A percentile compares a stretch with the other conserved stretches of the same genome.
Conservation (phyloP, 192 early-diverging fungal genomes). For the Borealophlyctis nickersoniae region DNA sequence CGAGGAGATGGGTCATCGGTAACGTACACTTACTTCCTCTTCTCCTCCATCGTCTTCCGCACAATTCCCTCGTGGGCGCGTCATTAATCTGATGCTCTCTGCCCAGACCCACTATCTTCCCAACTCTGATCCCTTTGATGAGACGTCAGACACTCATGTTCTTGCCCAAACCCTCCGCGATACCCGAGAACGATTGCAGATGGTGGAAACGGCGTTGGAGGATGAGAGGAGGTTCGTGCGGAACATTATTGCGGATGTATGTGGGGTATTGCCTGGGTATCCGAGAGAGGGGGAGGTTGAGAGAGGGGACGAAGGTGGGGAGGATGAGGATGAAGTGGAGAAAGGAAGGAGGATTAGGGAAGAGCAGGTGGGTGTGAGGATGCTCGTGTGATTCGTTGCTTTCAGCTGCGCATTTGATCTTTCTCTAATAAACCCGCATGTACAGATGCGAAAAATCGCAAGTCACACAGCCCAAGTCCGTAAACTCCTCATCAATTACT, state of each 20-base stretch:
- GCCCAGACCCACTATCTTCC: too few species aligned
- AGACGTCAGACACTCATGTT: neutral
- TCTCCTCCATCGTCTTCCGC: too few species aligned
- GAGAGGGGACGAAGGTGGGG: neutral
- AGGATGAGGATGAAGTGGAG: constrained; percentile 1
- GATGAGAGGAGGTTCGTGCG: too few species aligned
- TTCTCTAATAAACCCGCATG: neutral
- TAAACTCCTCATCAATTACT: neutral
- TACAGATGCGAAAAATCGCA: neutral
- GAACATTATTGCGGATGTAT: too few species aligned
- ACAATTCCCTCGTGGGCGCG: neutral
- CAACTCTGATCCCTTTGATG: neutral
- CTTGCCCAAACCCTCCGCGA: too few species aligned
- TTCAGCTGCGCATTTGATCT: neutral
- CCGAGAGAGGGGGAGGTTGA: neutral
- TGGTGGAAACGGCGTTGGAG: too few species aligned
- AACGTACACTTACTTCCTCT: too few species aligned
- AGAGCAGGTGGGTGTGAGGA: neutral
- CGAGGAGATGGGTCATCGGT: neutral
- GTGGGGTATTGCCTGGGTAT: neutral
- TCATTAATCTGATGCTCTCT: neutral
- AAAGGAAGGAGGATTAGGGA: neutral
- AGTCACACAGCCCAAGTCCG: neutral
- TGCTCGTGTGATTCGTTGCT: too few species aligned
- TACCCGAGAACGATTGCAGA: too few species aligned